These are phyloP conservation scores for Solanum virginianum DNA, from an alignment of 257 asterid genomes.

Conservation along the genomic window DNA sequence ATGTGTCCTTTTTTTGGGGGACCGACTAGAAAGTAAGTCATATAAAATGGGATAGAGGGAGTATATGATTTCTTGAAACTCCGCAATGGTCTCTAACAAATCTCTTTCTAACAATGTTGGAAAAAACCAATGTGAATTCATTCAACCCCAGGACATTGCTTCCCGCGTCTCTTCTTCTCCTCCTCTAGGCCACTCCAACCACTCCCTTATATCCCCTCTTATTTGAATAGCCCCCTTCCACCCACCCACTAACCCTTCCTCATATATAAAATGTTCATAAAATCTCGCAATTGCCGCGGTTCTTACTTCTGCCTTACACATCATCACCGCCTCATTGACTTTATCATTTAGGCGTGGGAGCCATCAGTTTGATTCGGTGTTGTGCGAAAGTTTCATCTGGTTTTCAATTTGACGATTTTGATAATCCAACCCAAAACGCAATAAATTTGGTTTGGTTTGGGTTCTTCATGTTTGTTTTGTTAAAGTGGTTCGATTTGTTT, in stretches of 20 bases:
- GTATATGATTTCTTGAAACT: not conserved
- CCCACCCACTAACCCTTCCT: not conserved
- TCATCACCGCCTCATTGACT: not conserved
- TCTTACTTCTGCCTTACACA: not conserved
- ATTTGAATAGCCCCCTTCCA: not conserved
- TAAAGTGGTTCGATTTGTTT: not conserved
- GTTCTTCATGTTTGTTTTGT: not conserved
- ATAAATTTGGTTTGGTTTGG: not conserved
- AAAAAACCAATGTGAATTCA: not conserved
- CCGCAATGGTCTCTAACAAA: not conserved
- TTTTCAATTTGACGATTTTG: not conserved
- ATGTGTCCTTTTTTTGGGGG: no score
- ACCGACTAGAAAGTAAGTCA: no score
- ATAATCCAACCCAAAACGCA: not conserved
- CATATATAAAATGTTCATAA: not conserved
- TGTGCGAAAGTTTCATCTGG: not conserved
- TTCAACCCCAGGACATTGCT: not conserved
- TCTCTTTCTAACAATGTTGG: not conserved
- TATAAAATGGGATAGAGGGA: no score
- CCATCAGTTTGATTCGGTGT: not conserved
- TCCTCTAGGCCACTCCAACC: not conserved
- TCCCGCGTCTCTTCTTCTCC: not conserved
- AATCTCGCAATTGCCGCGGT: not conserved
- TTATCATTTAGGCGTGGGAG: not conserved
- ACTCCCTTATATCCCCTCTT: not conserved